These are phyloP conservation scores for Globisporangium abappressorium DNA, from an alignment of 352 stramenopile species.

Conservation along the genomic window DNA sequence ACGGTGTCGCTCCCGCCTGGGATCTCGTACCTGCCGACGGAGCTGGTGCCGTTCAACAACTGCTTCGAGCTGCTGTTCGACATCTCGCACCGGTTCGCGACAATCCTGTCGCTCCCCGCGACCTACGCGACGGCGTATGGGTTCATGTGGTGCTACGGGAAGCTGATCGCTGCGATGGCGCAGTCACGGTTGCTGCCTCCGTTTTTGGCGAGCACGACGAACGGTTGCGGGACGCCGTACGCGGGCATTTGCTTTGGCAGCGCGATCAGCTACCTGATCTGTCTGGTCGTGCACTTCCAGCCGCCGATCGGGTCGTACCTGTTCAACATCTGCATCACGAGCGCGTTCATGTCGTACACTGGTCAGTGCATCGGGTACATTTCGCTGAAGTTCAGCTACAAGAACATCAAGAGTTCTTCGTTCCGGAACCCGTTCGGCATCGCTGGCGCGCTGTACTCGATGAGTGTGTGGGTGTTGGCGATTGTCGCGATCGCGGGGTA, in stretches of 20 bases:
- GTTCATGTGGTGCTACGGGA: constrained; percentile 58
- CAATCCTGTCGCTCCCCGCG: constrained; percentile 38
- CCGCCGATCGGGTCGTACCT: neutral
- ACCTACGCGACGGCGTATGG: constrained; percentile 52
- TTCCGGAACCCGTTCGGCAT: constrained; percentile 22
- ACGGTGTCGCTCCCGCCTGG: constrained; percentile 30
- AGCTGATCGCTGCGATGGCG: constrained; percentile 48
- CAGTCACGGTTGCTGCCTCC: constrained; percentile 35
- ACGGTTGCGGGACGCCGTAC: constrained; percentile 19
- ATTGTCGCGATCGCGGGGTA: constrained; percentile 14
- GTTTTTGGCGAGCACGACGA: constrained; percentile 24
- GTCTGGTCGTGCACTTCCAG: constrained; percentile 20
- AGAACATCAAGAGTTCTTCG: constrained; percentile 24
- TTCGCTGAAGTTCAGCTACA: constrained; percentile 19
- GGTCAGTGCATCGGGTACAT: constrained; percentile 28
- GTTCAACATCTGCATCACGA: constrained; percentile 8
- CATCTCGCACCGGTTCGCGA: constrained; percentile 13
- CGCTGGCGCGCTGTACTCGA: constrained; percentile 20
- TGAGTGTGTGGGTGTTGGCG: constrained; percentile 13
- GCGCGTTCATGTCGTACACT: constrained; percentile 22
- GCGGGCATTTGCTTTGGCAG: constrained; percentile 25
- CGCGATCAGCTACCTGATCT: constrained; percentile 31
- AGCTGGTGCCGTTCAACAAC: constrained; percentile 33
- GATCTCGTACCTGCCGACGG: constrained; percentile 17
- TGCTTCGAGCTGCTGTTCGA: constrained; percentile 31